Percentiles rank a stretch among this genome's conserved stretches.
Conservation (phyloP, 495 filamentous ascomycete genomes). For the Penicillium bialowiezense region DNA sequence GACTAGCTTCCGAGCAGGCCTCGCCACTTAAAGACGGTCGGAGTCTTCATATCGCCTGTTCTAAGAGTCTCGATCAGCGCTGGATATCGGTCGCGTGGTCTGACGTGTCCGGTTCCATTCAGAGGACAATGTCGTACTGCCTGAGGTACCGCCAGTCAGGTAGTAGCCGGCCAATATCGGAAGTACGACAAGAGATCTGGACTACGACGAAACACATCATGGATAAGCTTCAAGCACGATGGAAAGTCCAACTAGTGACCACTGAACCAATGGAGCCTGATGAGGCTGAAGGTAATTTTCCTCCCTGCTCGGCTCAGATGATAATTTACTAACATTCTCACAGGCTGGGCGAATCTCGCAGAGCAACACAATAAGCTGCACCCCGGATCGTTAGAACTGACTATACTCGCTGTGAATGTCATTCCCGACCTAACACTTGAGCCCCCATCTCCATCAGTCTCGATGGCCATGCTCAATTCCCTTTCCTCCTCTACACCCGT, state of each 20-base stretch:
- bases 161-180: slow-evolving; percentile 52
- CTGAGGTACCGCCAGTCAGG: slow-evolving; percentile 62
- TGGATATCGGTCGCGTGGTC: slow-evolving; percentile 95
- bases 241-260: slow-evolving; percentile 77
- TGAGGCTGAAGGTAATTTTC: slow-evolving; percentile 60
- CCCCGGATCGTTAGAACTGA: slow-evolving; percentile 49
- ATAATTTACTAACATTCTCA: slow-evolving; percentile 5
- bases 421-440: slow-evolving; percentile 62
- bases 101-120: slow-evolving; percentile 73
- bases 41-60: slow-evolving; percentile 84
- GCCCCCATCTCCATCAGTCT: slow-evolving; percentile 27
- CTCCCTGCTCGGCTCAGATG: background rate
- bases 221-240: slow-evolving; percentile 64
- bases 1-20: slow-evolving; percentile 51
- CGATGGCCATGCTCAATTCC: slow-evolving; percentile 31
- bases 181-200: slow-evolving; percentile 81
- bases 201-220: slow-evolving; percentile 76
- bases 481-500: slow-evolving; percentile 37
- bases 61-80: slow-evolving; percentile 72
- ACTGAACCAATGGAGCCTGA: slow-evolving; percentile 67
- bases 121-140: slow-evolving; percentile 77
- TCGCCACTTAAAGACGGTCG: slow-evolving; percentile 80
- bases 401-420: slow-evolving; percentile 63
- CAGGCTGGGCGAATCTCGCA: slow-evolving; percentile 46
- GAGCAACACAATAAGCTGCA: slow-evolving; percentile 45